These are phyloP conservation scores for Hippophae tibetana DNA, from an alignment of 306 rosid genomes.

Conservation along the genomic window DNA sequence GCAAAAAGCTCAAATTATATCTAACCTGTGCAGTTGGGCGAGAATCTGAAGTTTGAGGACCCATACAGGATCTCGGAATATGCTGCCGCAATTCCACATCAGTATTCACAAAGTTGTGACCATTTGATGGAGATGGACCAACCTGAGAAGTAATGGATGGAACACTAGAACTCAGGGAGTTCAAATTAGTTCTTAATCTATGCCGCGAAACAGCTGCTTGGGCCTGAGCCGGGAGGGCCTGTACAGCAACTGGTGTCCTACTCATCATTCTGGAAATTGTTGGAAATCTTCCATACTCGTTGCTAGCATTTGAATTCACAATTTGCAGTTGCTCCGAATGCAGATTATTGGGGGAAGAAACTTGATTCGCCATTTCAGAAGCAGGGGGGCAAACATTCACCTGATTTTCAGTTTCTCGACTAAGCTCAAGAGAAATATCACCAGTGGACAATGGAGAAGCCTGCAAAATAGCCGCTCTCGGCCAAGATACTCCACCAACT, in stretches of 20 bases:
- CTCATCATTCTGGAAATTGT: slow-evolving; percentile 19
- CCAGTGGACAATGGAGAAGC: slow-evolving; percentile 29
- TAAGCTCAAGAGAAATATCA: slow-evolving; percentile 33
- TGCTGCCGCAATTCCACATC: slow-evolving; percentile 55
- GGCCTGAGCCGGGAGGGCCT: slow-evolving; percentile 74
- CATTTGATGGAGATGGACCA: slow-evolving; percentile 30
- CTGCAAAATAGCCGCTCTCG: slow-evolving; percentile 14
- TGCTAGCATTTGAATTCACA: slow-evolving; percentile 23
- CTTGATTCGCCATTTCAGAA: slow-evolving; percentile 36
- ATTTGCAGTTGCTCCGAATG: slow-evolving; percentile 31
- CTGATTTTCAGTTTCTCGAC: slow-evolving; percentile 38
- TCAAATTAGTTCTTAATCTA: slow-evolving; percentile 36
- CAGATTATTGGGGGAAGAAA: slow-evolving; percentile 26
- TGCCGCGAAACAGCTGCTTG: slow-evolving; percentile 31
- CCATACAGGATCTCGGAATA: slow-evolving; percentile 38
- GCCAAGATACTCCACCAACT: slow-evolving; percentile 20
- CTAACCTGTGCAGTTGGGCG: slow-evolving; percentile 45
- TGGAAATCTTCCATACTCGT: slow-evolving; percentile 46
- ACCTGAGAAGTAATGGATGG: slow-evolving; percentile 38
- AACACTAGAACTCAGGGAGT: slow-evolving; percentile 25
- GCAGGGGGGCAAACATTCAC: slow-evolving; percentile 20
- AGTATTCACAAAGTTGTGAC: slow-evolving; percentile 25
- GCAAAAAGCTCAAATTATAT: slow-evolving; percentile 7
- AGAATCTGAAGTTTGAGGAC: slow-evolving; percentile 27
- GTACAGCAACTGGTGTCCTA: slow-evolving; percentile 62